phyloP scores from a whole-genome alignment of 148 eudicot species.

The Beta vulgaris region DNA sequence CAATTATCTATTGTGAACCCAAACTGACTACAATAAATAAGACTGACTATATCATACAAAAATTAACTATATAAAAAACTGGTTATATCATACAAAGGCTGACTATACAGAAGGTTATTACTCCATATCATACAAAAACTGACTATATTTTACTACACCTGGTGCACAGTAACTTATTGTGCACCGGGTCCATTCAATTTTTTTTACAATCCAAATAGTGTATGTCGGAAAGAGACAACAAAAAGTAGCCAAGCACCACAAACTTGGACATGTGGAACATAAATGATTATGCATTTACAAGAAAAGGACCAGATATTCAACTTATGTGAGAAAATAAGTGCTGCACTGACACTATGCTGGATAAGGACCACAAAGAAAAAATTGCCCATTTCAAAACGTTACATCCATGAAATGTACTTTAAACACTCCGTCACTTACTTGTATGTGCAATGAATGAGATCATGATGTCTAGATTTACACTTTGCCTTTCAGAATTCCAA shows the following conservation, averaged over 20 bases:
- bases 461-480: constrained; percentile 6
- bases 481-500: background rate
- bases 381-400: background rate
- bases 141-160: too few species aligned
- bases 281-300: background rate
- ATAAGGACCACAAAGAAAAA: background rate
- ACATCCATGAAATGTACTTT: background rate
- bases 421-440: background rate
- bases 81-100: too few species aligned
- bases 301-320: background rate
- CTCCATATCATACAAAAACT: too few species aligned
- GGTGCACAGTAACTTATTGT: too few species aligned
- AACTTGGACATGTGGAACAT: background rate
- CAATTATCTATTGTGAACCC: too few species aligned
- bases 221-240: background rate
- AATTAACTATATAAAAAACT: too few species aligned
- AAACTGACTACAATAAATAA: too few species aligned
- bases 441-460: background rate
- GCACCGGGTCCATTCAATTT: too few species aligned
- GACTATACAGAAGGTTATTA: too few species aligned
- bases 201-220: too few species aligned
- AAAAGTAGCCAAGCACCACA: background rate
- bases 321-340: background rate
- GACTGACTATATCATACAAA: too few species aligned
- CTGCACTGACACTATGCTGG: background rate